Evolutionary conservation across 495 filamentous ascomycete genomes (phyloP).

Genomic region (Hypoxylon subgilvum): DNA sequence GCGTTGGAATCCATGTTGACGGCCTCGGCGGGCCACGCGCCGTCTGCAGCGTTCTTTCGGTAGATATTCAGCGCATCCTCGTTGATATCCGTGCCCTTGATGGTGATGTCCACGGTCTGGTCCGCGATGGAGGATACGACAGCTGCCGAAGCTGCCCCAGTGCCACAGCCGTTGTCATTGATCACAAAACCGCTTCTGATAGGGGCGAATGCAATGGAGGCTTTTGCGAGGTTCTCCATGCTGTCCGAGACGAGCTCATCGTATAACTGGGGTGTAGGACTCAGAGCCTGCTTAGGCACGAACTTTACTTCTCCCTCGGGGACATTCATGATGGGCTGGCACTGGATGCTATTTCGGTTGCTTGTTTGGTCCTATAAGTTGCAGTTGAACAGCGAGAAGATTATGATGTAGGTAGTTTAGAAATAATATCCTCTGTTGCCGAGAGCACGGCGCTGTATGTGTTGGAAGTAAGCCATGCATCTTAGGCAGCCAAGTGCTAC

Average conservation of each 20-base stretch:
- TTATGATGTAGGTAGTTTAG: too few relatives aligned
- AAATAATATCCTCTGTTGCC: too few relatives aligned
- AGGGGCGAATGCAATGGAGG: constrained; percentile 18
- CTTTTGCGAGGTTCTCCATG: constrained; percentile 19
- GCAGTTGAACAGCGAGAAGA: too few relatives aligned
- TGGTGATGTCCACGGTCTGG: constrained; percentile 2
- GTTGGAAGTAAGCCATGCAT: too few relatives aligned
- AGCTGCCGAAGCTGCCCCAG: constrained; percentile 15
- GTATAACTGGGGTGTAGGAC: constrained; percentile 24
- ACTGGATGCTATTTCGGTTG: too few relatives aligned
- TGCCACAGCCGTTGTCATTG: constrained; percentile 29
- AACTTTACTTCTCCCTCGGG: constrained; percentile 16
- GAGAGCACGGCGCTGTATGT: too few relatives aligned
- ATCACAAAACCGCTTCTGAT: constrained; percentile 19
- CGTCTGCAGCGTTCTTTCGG: constrained; percentile 4
- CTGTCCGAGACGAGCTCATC: constrained; percentile 18
- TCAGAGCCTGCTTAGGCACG: constrained; percentile 27
- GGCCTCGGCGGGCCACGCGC: constrained; percentile 21
- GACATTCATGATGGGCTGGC: constrained; percentile 22
- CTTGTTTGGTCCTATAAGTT: too few relatives aligned
- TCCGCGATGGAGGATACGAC: constrained; percentile 12
- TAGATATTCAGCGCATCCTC: constrained; percentile 18
- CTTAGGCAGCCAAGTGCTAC: too few relatives aligned
- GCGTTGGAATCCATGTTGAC: constrained; percentile 18
- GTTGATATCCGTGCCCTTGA: constrained; percentile 23